phyloP scores from a whole-genome alignment of 1,284 basidiomycete genomes.

The Marasmius fiardii region DNA sequence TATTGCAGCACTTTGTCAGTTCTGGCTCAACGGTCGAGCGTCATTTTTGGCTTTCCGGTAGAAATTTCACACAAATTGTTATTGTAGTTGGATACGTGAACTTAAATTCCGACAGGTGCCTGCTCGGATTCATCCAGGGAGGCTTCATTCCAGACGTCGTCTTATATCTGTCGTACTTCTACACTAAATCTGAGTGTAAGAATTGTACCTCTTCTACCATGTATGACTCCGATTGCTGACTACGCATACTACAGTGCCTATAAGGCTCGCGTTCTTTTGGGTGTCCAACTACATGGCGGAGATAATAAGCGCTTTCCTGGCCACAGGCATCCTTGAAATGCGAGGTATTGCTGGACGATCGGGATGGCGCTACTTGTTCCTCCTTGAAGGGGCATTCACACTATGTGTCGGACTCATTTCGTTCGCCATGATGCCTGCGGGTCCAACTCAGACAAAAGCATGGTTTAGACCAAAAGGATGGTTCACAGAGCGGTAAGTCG shows the following conservation, averaged over 20 bases:
- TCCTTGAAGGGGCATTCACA: slow-evolving; percentile 55
- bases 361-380: slow-evolving; percentile 61
- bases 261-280: slow-evolving; percentile 72
- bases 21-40: slow-evolving; percentile 52
- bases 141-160: slow-evolving; percentile 63
- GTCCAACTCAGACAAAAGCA: slow-evolving; percentile 65
- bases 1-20: slow-evolving; percentile 57
- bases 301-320: slow-evolving; percentile 60
- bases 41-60: slow-evolving; percentile 50
- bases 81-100: slow-evolving; percentile 30
- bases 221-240: background rate
- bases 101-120: slow-evolving; percentile 22
- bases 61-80: slow-evolving; percentile 1
- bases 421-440: slow-evolving; percentile 65
- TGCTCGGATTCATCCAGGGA: slow-evolving; percentile 39
- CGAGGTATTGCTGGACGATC: slow-evolving; percentile 50
- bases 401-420: slow-evolving; percentile 52
- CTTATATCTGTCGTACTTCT: slow-evolving; percentile 68
- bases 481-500: slow-evolving; percentile 39
- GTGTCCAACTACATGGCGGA: slow-evolving; percentile 52
- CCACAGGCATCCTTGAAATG: slow-evolving; percentile 58
- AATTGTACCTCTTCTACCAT: background rate
- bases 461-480: slow-evolving; percentile 60
- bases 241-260: slow-evolving; percentile 40
- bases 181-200: slow-evolving; percentile 55